Conservation (phyloP, 2,329 filamentous ascomycete genomes). For the Cercospora sesami region DNA sequence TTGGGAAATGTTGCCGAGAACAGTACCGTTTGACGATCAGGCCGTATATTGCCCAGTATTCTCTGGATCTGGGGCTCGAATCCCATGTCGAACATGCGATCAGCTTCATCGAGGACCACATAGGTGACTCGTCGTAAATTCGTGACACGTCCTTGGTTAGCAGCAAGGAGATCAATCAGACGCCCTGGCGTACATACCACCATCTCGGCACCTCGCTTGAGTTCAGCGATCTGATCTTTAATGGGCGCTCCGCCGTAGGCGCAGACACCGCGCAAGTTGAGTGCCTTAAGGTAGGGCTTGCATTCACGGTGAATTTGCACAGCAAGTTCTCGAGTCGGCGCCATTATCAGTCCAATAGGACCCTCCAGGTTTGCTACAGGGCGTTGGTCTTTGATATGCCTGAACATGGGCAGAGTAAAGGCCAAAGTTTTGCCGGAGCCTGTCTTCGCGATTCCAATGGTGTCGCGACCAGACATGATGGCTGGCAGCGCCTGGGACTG, state of each 20-base stretch:
- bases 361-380: constrained; percentile 81
- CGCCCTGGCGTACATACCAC: constrained; percentile 93
- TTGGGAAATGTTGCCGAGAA: constrained; percentile 96
- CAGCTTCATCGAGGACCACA: constrained; percentile 92
- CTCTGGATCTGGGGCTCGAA: constrained; percentile 99
- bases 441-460: constrained; percentile 95
- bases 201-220: constrained; percentile 93
- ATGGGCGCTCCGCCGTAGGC: constrained; percentile 95
- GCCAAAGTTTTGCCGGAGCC: constrained; percentile 97
- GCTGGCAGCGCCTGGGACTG: constrained; percentile 93
- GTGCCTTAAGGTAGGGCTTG: constrained; percentile 87
- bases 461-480: constrained; percentile 93
- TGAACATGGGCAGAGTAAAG: constrained; percentile 94
- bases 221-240: constrained; percentile 93
- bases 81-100: constrained; percentile 99
- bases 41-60: constrained; percentile 86
- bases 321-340: constrained; percentile 89
- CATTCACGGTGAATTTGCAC: constrained; percentile 93
- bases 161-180: constrained; percentile 90
- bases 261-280: constrained; percentile 82
- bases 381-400: constrained; percentile 92
- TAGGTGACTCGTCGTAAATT: constrained; percentile 89
- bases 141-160: constrained; percentile 91
- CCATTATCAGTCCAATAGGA: constrained; percentile 84
- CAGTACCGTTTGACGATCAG: constrained; percentile 88